Evolutionary conservation across 805 yeast species (phyloP).

Genomic region (Suhomyces faveliae): DNA sequence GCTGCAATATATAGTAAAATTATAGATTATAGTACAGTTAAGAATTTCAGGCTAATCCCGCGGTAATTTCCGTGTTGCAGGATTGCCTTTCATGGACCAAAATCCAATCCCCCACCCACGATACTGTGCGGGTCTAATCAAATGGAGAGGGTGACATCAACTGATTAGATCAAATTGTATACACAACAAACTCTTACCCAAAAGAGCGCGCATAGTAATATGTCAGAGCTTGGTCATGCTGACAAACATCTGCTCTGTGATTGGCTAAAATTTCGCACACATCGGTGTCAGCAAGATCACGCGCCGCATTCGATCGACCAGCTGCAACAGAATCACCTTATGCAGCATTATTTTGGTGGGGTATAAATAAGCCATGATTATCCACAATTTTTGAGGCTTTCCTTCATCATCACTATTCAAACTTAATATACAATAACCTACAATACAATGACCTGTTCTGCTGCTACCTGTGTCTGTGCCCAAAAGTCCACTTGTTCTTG

Average conservation of each 20-base stretch:
- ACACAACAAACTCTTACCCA: background rate
- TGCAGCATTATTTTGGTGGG: background rate
- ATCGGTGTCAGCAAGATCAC: background rate
- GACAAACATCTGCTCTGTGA: conserved; percentile 5
- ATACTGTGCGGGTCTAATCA: background rate
- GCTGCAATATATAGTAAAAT: background rate
- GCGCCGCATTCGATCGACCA: background rate
- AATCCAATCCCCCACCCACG: background rate
- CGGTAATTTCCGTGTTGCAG: background rate
- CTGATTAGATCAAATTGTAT: background rate
- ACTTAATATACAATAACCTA: background rate
- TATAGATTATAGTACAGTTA: background rate
- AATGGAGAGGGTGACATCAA: background rate
- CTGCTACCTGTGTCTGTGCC: conserved; percentile 52
- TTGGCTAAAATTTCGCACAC: conserved; percentile 2
- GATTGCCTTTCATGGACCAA: no score
- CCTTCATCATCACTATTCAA: background rate
- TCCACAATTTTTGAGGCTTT: conserved; percentile 8
- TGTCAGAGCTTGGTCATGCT: conserved; percentile 1
- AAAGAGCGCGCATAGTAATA: background rate
- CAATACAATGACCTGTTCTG: conserved; percentile 15
- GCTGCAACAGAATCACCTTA: background rate
- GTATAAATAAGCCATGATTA: conserved; percentile 4
- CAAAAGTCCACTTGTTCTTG: conserved; percentile 63
- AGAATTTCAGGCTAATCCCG: no score